Base-by-base conservation (phyloP, 768 basidiomycete species). In the Hygrophorus russula region DNA sequence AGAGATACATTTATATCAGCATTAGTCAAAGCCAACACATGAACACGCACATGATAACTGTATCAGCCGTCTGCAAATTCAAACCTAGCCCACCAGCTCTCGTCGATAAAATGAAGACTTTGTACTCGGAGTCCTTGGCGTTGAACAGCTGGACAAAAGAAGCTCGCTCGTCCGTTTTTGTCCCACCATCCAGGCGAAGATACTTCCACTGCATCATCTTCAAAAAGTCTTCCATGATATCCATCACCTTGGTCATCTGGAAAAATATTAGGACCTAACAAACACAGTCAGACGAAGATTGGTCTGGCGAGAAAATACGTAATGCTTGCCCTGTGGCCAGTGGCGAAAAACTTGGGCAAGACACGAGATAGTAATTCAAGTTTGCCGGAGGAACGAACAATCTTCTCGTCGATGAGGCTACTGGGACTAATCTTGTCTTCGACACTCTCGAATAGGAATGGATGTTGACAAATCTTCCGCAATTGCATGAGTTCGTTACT, bases 171-270 rank as follows among this genome's bases (percentile, higher is more conserved):
- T 97, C 92, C 4, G 92, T 91, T 65, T 94, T 94, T 15, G 92
- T 97, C 10, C 87, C 82, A 70, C 92, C 92, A 60, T 97, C 92
- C n/a, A 97, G 70, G 52, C 93, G 86, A 41, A 94, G 79, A 59
- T 87, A 82, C 53, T 86, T 82, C 75, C 77, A 89, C 3, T 75
- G 74, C 76, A 81, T 78, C 73, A 82, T 81, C 58, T 84, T 87
- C 56, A 96, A 64, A 56, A 92, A 97, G 55, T 97, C 93, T 54
- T 90, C 89, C 79, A 94, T 90, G 58, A 96, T 92, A 49, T 94
- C 89, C 93, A 98, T 96, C 53, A 97, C 90, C 56, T 91, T 88
- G 12, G 93, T 97, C 96, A 98, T 97, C 64, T 99, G 96, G 81
- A 98, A 98, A 78, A 99, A 98, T 53, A 99, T 97, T 45, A 99